Base-by-base conservation (phyloP, 2,329 filamentous ascomycete species). In the Pseudogymnoascus sp. region DNA sequence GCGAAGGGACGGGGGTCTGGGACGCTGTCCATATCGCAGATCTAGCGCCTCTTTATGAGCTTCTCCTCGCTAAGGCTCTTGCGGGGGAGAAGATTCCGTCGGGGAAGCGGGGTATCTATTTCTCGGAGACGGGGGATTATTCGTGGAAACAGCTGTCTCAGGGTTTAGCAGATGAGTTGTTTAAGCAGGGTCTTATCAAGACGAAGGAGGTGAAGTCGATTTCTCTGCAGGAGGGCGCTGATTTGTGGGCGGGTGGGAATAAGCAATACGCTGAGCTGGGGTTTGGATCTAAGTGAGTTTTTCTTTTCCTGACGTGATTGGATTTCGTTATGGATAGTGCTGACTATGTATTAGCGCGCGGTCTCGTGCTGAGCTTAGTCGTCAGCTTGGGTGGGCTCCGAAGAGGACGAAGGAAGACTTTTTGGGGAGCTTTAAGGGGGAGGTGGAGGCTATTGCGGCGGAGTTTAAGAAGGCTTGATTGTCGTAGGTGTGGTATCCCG, bases 11-110 rank as follows among this genome's bases (percentile, higher is more conserved):
- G 0, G 74, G 69, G 0, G 68, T 72, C 2, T 79, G 76, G 73
- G 77, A 78, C 43, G 73, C 79, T 63, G 76, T 82, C 3, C 79
- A 82, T 56, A 72, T 82, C 3, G 68, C 69, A 2, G 79, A 82
- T 65, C 70, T 81, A 6, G 75, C 74, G 0, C 68, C 70, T 0
- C 65, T 82, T 1, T 82, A 78, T 66, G 72, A 74, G 46, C 62
- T 78, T 0, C 43, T 80, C 0, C 65, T 80, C 0, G 38, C 63
- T 7, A 71, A 72, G 8, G 69, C 76, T 1, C 62, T 79, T 2
- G 62, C 67, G 8, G 71, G 70, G 0, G 67, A 73, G 11, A 60
- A 61, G 7, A 65, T 78, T 10, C 77, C 74, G 1, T 68, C 59
- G 2, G 77, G 76, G 0, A 75, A 74, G 64, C 68, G 72, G 61